Evolutionary conservation across 805 yeast genomes (phyloP).

Genomic region (Starmerella vaccinii): DNA sequence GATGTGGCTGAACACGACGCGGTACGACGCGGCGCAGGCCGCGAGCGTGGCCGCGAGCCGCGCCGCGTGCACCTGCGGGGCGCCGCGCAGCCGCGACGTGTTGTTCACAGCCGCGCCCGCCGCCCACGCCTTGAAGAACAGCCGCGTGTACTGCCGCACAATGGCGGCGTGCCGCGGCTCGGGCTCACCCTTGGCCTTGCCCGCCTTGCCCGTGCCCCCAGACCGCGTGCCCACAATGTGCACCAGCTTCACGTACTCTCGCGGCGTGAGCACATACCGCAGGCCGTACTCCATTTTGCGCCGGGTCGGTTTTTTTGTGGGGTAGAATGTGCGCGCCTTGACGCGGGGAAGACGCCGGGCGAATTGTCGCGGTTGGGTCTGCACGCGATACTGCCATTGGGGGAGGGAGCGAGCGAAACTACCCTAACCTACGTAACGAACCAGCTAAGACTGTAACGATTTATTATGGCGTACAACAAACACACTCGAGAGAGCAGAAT

Average conservation of each 20-base stretch:
- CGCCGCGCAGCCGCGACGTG: neutral
- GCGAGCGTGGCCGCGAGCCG: conserved; percentile 9
- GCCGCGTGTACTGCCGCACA: conserved; percentile 13
- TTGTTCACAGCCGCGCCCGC: conserved; percentile 4
- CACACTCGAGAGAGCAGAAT: too few species aligned
- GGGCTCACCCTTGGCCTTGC: neutral
- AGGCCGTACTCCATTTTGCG: conserved; percentile 14
- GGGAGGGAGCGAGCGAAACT: neutral
- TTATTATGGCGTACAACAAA: too few species aligned
- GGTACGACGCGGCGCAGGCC: conserved; percentile 12
- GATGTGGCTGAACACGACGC: conserved; percentile 5
- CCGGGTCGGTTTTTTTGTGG: too few species aligned
- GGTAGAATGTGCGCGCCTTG: neutral
- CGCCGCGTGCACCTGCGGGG: neutral
- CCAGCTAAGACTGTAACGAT: too few species aligned
- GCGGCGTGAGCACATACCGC: conserved; percentile 12
- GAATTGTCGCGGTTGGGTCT: too few species aligned
- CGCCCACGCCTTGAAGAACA: conserved; percentile 11
- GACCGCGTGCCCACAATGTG: neutral
- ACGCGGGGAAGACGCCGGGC: neutral
- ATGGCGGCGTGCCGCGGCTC: conserved; percentile 1
- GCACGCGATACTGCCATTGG: too few species aligned
- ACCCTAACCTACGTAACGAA: too few species aligned
- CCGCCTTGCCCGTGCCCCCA: neutral
- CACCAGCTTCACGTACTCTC: conserved; percentile 12